phyloP scores from a whole-genome alignment of 768 basidiomycete species.

The Podaxis pistillaris region DNA sequence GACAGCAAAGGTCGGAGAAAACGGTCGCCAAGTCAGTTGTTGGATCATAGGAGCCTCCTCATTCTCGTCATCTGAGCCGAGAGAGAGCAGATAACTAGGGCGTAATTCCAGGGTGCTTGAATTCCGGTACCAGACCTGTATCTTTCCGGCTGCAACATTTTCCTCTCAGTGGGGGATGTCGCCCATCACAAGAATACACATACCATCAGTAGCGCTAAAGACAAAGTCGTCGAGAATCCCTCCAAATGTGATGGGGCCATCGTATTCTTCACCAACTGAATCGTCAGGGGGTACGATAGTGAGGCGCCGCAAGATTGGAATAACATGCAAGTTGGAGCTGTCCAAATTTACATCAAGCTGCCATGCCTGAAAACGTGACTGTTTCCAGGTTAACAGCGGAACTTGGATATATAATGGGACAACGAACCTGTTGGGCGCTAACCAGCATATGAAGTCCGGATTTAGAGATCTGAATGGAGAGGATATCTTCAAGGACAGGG shows the following conservation, averaged over 20 bases:
- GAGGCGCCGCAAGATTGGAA: conserved; percentile 4
- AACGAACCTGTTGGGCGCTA: not conserved
- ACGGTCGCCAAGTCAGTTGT: conserved; percentile 4
- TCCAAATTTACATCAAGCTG: conserved; percentile 7
- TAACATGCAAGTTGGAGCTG: conserved; percentile 3
- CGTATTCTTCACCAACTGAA: not conserved
- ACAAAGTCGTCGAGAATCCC: not conserved
- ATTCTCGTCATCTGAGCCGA: not conserved
- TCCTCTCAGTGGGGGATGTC: not conserved
- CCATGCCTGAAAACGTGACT: conserved; percentile 4
- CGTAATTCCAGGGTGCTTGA: not conserved
- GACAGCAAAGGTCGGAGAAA: conserved; percentile 2
- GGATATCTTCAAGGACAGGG: not conserved
- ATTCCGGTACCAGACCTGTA: not conserved
- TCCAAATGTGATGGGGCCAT: not conserved
- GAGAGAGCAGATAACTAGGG: not conserved
- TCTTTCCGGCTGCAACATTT: not conserved
- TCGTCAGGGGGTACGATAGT: not conserved
- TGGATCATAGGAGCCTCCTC: not conserved
- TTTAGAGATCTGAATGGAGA: conserved; percentile 2
- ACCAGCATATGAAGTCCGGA: conserved; percentile 7
- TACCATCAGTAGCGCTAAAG: not conserved
- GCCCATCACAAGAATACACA: not conserved
- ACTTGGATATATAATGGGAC: no score
- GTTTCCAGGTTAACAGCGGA: not conserved